phyloP scores from a whole-genome alignment of 2,329 filamentous ascomycete species.

The Pestalotiopsis sp. region DNA sequence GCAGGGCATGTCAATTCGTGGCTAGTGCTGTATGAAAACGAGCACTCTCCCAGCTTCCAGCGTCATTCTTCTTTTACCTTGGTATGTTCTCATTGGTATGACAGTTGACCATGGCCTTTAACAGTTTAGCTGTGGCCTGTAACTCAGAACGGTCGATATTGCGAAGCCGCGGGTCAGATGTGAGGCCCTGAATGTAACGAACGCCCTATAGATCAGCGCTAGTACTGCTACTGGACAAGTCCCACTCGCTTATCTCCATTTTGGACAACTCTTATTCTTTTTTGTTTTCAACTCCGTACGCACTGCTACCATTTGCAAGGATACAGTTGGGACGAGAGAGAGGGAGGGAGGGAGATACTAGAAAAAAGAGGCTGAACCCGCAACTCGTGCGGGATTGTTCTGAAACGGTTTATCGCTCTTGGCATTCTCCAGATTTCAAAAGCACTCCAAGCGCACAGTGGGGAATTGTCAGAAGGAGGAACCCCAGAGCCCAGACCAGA shows the following conservation, averaged over 20 bases:
- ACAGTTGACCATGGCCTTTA: background rate
- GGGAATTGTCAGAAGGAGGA: background rate
- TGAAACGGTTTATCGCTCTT: background rate
- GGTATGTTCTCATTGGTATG: background rate
- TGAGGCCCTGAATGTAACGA: background rate
- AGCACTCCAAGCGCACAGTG: background rate
- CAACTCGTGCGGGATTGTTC: background rate
- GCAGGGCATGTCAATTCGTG: background rate
- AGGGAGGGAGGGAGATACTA: constrained; percentile 19
- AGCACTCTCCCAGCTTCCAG: background rate
- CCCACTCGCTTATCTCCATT: background rate
- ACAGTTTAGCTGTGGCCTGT: background rate
- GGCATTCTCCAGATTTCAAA: background rate
- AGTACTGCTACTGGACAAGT: background rate
- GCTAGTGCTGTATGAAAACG: no score
- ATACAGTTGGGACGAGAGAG: constrained; percentile 8
- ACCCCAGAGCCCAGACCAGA: background rate
- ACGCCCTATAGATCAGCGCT: background rate
- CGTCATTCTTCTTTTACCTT: background rate
- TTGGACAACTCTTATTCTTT: constrained; percentile 22
- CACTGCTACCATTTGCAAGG: no score
- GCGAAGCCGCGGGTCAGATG: background rate
- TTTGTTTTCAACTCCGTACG: constrained; percentile 16
- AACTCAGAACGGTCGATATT: background rate
- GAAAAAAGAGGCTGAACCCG: constrained; percentile 11